Conservation (phyloP, 805 yeast genomes). For the Metschnikowia proteae region DNA sequence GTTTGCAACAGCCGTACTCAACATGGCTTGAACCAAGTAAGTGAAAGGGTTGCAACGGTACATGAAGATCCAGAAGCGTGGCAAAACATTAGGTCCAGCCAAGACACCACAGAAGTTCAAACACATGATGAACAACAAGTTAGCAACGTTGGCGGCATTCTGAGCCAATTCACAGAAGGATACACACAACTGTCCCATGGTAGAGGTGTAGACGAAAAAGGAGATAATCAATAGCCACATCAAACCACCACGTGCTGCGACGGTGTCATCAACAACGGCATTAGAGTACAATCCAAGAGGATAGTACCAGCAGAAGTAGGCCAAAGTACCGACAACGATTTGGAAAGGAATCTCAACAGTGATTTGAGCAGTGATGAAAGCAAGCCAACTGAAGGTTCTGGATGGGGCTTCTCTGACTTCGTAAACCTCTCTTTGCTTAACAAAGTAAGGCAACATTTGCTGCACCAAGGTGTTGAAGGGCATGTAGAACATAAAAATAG, state of each 20-base stretch:
- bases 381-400: slow-evolving; percentile 42
- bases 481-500: slow-evolving; percentile 44
- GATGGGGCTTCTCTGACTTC: slow-evolving; percentile 47
- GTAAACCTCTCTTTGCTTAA: slow-evolving; percentile 40
- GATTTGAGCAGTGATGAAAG: slow-evolving; percentile 38
- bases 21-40: slow-evolving; percentile 42
- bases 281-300: slow-evolving; percentile 28
- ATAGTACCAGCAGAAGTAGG: slow-evolving; percentile 63
- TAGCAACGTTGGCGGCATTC: slow-evolving; percentile 25
- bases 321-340: slow-evolving; percentile 50
- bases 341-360: slow-evolving; percentile 49
- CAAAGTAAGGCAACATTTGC: slow-evolving; percentile 43
- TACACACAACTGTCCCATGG: slow-evolving; percentile 23
- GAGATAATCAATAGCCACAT: slow-evolving; percentile 30
- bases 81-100: slow-evolving; percentile 54
- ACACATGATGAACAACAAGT: slow-evolving; percentile 24
- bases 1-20: slow-evolving; percentile 43
- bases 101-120: slow-evolving; percentile 78
- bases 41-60: slow-evolving; percentile 71
- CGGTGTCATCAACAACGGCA: slow-evolving; percentile 17
- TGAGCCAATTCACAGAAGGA: slow-evolving; percentile 23
- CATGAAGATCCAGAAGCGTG: slow-evolving; percentile 85
- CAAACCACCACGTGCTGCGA: slow-evolving; percentile 32
- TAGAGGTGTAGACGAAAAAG: slow-evolving; percentile 19
- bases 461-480: slow-evolving; percentile 39